These are phyloP conservation scores for Prunus fruticosa DNA, from an alignment of 306 rosid species.

Conservation along the genomic window DNA sequence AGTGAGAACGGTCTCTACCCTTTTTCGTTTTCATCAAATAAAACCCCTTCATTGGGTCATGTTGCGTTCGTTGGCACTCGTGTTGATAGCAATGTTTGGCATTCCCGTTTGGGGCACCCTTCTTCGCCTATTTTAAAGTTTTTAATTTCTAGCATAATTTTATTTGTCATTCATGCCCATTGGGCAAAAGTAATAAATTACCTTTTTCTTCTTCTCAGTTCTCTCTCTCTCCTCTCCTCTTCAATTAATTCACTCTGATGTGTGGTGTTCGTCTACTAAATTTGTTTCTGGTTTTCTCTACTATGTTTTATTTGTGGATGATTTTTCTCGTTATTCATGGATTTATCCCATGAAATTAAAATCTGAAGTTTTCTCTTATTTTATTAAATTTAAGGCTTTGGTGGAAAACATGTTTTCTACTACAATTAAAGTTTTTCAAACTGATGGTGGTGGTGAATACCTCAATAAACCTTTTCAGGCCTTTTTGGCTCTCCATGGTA, in stretches of 20 bases:
- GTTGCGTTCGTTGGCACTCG: neutral
- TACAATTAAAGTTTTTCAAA: too few relatives aligned
- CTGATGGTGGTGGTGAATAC: too few relatives aligned
- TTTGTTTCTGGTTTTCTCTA: neutral
- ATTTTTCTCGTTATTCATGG: neutral
- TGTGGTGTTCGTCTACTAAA: neutral
- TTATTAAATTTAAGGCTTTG: neutral
- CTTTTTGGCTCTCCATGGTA: too few relatives aligned
- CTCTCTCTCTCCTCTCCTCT: too few relatives aligned
- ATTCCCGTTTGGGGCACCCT: neutral
- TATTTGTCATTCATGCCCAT: neutral
- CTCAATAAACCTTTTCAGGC: too few relatives aligned
- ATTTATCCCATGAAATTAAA: neutral
- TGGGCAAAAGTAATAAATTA: neutral
- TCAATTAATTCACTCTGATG: neutral
- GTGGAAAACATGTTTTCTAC: neutral
- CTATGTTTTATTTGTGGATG: neutral
- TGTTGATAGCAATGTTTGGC: neutral
- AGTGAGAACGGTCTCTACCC: neutral
- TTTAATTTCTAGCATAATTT: neutral
- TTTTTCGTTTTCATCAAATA: neutral
- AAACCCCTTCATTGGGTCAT: too few relatives aligned
- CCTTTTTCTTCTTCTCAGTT: neutral
- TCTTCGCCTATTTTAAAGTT: neutral
- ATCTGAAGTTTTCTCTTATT: neutral